Percentiles rank a stretch among this genome's conserved stretches.
Conservation (phyloP, 2,329 filamentous ascomycete species). For the Fusarium sarcochroum region DNA sequence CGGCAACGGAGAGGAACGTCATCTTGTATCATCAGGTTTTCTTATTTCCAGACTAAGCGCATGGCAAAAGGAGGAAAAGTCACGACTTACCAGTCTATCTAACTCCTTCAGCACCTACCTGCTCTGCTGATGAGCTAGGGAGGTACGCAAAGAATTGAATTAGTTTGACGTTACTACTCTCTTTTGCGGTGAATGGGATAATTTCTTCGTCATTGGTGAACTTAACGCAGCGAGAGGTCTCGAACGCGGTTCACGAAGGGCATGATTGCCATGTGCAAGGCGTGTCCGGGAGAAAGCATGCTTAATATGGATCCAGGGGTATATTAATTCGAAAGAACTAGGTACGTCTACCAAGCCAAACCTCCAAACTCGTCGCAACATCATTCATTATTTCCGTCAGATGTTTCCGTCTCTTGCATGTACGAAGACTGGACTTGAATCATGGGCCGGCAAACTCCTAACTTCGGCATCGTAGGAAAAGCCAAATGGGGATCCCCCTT, state of each 20-base stretch:
- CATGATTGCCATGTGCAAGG: neutral
- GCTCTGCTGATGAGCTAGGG: conserved; percentile 17
- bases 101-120: conserved; percentile 16
- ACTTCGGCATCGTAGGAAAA: neutral
- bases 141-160: conserved; percentile 31
- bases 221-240: neutral
- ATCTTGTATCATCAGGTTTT: conserved; percentile 46
- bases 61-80: conserved; percentile 34
- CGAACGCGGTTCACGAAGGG: neutral
- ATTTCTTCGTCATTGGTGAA: neutral
- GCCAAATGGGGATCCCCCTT: neutral
- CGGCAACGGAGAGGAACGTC: conserved; percentile 22
- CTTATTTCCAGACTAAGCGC: conserved; percentile 26
- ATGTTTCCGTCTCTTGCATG: neutral
- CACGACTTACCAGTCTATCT: conserved; percentile 18
- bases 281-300: neutral
- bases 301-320: conserved; percentile 21
- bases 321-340: conserved; percentile 16
- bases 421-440: neutral
- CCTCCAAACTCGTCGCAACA: conserved; percentile 6
- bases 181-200: neutral
- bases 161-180: conserved; percentile 8
- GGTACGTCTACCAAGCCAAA: neutral
- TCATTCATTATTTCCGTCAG: conserved; percentile 26
- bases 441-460: neutral